Conservation (phyloP, 2,329 filamentous ascomycete species). For the Pseudogymnoascus sp. region DNA sequence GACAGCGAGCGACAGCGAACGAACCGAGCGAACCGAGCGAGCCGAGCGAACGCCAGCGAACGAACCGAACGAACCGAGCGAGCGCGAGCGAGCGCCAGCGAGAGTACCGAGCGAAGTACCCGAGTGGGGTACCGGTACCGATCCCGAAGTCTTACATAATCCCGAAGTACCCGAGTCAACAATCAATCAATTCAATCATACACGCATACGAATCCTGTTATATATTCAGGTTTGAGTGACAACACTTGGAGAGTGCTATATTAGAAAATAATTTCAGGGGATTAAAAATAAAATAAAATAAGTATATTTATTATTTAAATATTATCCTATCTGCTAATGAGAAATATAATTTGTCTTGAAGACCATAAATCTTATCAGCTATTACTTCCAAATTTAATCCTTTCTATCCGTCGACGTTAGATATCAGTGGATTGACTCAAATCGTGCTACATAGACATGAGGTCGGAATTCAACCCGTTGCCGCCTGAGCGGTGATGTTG, state of each 20-base stretch:
- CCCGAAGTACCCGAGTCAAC: no score
- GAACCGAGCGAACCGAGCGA: no score
- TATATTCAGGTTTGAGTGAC: background rate
- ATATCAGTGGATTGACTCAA: background rate
- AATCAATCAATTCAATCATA: no score
- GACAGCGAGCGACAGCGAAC: no score
- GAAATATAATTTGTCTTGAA: background rate
- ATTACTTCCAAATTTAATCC: background rate
- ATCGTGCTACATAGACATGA: background rate
- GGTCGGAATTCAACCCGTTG: background rate
- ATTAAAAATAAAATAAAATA: background rate
- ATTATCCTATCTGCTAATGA: background rate
- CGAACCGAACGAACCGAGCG: no score
- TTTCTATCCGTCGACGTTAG: background rate
- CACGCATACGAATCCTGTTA: background rate
- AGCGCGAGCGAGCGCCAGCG: no score
- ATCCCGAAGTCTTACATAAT: no score
- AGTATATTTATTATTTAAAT: background rate
- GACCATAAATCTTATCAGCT: background rate
- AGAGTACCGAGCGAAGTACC: no score
- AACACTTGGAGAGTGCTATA: background rate
- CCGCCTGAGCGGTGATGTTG: background rate
- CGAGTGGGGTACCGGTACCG: no score
- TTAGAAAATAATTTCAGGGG: background rate
- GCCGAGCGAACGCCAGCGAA: no score